A percentile compares a stretch with the other conserved stretches of the same genome.
phyloP scores from a whole-genome alignment of 2,329 filamentous ascomycete species.

The Epichloe typhina region DNA sequence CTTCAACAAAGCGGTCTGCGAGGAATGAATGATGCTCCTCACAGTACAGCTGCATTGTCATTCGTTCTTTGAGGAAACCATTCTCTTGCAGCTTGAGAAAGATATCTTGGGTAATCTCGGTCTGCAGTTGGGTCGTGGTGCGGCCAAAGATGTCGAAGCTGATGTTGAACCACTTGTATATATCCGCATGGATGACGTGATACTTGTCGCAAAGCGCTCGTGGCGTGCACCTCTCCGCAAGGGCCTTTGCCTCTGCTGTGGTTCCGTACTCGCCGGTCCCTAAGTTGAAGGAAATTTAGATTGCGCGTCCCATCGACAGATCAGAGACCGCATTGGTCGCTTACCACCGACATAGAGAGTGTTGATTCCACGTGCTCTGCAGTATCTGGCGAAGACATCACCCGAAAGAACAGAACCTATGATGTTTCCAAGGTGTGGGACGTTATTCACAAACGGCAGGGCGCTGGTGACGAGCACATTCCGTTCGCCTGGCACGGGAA shows the following conservation, averaged over 20 bases:
- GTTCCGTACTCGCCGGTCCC: conserved; percentile 67
- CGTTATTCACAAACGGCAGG: conserved; percentile 5
- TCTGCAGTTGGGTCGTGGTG: conserved; percentile 71
- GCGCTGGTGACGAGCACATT: conserved; percentile 6
- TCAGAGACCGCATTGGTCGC: not conserved
- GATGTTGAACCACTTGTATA: conserved; percentile 86
- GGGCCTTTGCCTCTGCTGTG: conserved; percentile 75
- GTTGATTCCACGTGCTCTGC: conserved; percentile 57
- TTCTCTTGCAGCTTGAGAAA: conserved; percentile 70
- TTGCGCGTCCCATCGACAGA: too few species aligned
- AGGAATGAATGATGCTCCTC: conserved; percentile 56
- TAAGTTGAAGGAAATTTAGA: not conserved
- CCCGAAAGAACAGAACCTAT: conserved; percentile 5
- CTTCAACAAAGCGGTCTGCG: conserved; percentile 64
- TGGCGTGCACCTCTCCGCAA: conserved; percentile 64
- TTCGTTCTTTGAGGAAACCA: conserved; percentile 65
- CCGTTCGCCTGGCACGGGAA: not conserved
- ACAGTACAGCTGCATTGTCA: conserved; percentile 73
- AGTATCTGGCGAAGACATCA: conserved; percentile 17
- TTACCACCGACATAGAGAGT: conserved; percentile 64
- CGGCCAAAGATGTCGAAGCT: conserved; percentile 80
- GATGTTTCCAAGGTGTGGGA: conserved; percentile 6
- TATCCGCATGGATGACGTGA: conserved; percentile 66
- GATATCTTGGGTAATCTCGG: conserved; percentile 72
- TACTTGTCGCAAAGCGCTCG: conserved; percentile 74